Conservation (phyloP, 768 basidiomycete genomes). For the Trametes cinnabarina region DNA sequence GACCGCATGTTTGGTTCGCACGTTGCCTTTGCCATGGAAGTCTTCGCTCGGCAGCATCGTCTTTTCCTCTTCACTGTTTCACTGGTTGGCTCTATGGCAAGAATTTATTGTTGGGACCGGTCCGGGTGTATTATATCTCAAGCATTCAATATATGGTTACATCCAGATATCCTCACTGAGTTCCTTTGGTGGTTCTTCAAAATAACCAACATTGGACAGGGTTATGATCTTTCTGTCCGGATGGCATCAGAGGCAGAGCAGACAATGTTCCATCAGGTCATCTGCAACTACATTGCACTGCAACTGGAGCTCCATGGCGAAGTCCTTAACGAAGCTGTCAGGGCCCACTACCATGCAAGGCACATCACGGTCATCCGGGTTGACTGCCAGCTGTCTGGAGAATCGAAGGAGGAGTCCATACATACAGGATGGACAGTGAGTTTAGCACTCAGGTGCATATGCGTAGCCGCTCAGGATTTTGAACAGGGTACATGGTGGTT, state of each 20-base stretch:
- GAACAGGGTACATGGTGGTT: constrained; percentile 10
- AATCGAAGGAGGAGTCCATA: background rate
- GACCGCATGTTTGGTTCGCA: background rate
- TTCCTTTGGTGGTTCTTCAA: constrained; percentile 32
- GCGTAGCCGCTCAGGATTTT: no score
- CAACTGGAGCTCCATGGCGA: background rate
- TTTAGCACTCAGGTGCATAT: background rate
- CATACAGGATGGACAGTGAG: background rate
- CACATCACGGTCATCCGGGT: constrained; percentile 6
- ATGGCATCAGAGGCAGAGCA: background rate
- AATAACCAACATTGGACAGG: constrained; percentile 18
- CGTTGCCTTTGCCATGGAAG: background rate
- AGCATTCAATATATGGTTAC: constrained; percentile 25
- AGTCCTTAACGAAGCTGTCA: background rate
- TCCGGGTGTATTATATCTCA: constrained; percentile 31
- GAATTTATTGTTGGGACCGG: constrained; percentile 35
- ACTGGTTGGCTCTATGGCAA: constrained; percentile 26
- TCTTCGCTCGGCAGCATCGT: constrained; percentile 30
- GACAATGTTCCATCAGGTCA: background rate
- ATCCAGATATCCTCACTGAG: constrained; percentile 25
- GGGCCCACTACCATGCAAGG: constrained; percentile 5
- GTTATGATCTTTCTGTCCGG: constrained; percentile 23
- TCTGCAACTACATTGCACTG: background rate
- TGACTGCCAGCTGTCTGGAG: constrained; percentile 4
- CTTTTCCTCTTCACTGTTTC: constrained; percentile 29